Evolutionary conservation across 2,329 filamentous ascomycete genomes (phyloP), one percentile per base, ranked within the genome.

Genomic region (Claviceps sorghi): DNA sequence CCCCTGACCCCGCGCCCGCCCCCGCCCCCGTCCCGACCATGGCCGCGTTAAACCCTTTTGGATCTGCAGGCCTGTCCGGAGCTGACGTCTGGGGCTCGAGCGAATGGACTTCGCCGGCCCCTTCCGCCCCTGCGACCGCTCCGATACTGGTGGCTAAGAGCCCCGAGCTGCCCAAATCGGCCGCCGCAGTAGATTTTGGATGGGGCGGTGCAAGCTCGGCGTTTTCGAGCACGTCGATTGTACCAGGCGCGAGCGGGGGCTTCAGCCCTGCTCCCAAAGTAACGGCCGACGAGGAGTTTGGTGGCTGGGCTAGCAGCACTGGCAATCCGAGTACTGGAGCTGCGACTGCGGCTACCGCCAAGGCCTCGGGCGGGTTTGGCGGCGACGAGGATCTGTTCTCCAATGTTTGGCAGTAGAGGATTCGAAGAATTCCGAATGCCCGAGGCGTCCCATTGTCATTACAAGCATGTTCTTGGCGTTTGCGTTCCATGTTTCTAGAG

Each of bases 281-380:
- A 2, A 77, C 86, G 38, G 85, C 87, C 0, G 91, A 97, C 61
- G 91, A 97, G 67, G 91, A 97, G 64, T 97, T 96, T 71, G 91
- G 91, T 21, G 90, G 91, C 13, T 97, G 91, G 91, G 82, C 87
- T 48, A 94, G 88, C 75, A 71, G 83, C 78, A 62, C 77, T 59
- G 60, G 73, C 40, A 69, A 73, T 9, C 64, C 68, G 1, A 64
- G 68, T 34, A 62, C 71, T 21, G 65, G 64, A 44, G 66, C 65
- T 48, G 67, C 67, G 26, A 66, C 65, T 48, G 67, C 67, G 26
- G 63, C 68, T 30, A 61, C 67, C 15, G 69, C 75, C 48, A 79
- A 85, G 68, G 72, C 82, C 36, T 69, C 76, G 29, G 70, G 75
- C 22, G 78, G 78, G 15, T 79, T 83, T 58, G 82, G 78, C 21